Evolutionary conservation across 257 asterid genomes (phyloP).

Genomic region (Plantago elongata): DNA sequence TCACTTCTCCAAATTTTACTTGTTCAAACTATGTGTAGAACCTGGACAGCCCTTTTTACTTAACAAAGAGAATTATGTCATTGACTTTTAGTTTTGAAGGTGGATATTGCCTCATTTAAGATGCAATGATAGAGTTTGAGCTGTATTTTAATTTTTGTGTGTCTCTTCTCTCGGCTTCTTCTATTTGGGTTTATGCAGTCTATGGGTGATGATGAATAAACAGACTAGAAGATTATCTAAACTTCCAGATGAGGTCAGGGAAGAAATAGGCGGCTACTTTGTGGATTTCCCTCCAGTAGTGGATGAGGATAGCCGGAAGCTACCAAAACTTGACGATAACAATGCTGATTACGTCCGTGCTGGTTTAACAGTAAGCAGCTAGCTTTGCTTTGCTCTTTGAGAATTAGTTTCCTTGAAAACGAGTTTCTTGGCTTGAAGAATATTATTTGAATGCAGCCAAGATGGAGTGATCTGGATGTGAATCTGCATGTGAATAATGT

Average conservation of each 20-base stretch:
- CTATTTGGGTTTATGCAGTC: slow-evolving; percentile 34
- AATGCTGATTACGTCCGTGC: slow-evolving; percentile 56
- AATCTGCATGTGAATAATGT: slow-evolving; percentile 97
- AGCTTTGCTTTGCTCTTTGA: not conserved
- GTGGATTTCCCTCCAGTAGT: slow-evolving; percentile 84
- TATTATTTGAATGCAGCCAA: slow-evolving; percentile 51
- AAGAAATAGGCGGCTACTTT: slow-evolving; percentile 69
- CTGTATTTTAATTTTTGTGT: not conserved
- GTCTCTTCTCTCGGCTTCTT: slow-evolving; percentile 8
- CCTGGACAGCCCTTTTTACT: too few species aligned
- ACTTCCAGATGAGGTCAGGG: slow-evolving; percentile 90
- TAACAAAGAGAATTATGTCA: too few species aligned
- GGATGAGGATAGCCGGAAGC: slow-evolving; percentile 70
- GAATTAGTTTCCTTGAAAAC: not conserved
- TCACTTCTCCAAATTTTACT: too few species aligned
- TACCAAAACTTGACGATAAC: slow-evolving; percentile 77
- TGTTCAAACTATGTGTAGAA: too few species aligned
- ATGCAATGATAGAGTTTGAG: not conserved
- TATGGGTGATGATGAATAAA: slow-evolving; percentile 98
- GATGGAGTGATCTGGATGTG: slow-evolving; percentile 89
- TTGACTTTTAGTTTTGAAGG: too few species aligned
- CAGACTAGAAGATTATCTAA: slow-evolving; percentile 86
- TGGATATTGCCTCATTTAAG: not conserved
- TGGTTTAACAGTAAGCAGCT: slow-evolving; percentile 81
- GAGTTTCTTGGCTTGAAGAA: slow-evolving; percentile 6